Evolutionary conservation across 78 protist species (phyloP).

Genomic region (Pigoraptor vietnamica): DNA sequence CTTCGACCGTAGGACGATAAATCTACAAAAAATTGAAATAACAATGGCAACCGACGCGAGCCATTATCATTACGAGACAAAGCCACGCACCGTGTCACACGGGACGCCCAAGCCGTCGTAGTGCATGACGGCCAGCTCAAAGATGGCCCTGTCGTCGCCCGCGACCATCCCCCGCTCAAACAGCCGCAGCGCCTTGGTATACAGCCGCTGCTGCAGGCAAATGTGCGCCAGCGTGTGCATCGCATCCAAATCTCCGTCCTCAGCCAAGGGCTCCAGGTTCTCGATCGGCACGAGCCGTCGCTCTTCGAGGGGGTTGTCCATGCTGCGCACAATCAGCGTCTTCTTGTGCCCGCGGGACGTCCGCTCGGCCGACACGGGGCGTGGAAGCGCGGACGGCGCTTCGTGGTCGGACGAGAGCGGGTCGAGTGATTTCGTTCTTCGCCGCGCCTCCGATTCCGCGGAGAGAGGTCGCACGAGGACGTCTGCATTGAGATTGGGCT

Average conservation of each 20-base stretch:
- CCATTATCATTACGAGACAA: background rate
- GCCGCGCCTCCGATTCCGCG: background rate
- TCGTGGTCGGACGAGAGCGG: background rate
- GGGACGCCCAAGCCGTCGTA: background rate
- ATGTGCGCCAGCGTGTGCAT: background rate
- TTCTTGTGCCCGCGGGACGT: too few relatives aligned
- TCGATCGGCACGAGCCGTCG: background rate
- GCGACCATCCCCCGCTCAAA: background rate
- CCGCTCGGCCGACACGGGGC: too few relatives aligned
- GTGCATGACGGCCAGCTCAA: background rate
- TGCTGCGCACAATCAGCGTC: background rate
- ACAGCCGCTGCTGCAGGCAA: background rate
- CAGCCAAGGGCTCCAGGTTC: background rate
- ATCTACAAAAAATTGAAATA: too few relatives aligned
- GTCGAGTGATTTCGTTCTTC: background rate
- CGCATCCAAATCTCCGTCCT: background rate
- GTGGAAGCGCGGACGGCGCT: background rate
- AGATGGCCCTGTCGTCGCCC: background rate
- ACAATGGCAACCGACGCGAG: background rate
- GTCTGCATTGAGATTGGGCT: background rate
- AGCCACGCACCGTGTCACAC: background rate
- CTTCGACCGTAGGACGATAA: too few relatives aligned
- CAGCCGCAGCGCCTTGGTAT: background rate
- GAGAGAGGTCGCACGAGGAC: too few relatives aligned
- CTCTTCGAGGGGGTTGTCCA: background rate